These are phyloP conservation scores for Fonsecaea nubica DNA, from an alignment of 2,329 filamentous ascomycete genomes.

Conservation along the genomic window DNA sequence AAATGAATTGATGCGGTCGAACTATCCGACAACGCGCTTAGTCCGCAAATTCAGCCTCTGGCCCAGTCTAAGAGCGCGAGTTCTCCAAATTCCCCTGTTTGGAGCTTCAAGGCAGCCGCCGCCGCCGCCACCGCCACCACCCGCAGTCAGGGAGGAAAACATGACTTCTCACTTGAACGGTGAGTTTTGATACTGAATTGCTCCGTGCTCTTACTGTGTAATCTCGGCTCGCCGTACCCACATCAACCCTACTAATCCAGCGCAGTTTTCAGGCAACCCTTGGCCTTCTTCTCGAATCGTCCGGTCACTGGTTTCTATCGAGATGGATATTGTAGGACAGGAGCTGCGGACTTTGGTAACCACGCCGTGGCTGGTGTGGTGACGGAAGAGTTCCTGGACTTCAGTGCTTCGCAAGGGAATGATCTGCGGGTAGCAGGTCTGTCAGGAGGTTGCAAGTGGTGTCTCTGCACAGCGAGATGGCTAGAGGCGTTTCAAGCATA, in stretches of 20 bases:
- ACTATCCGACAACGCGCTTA: not conserved
- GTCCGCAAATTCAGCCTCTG: conserved; percentile 31
- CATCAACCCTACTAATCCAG: conserved; percentile 18
- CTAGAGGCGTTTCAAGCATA: conserved; percentile 65
- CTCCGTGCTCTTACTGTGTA: not conserved
- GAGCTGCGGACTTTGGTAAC: conserved; percentile 62
- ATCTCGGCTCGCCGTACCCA: not conserved
- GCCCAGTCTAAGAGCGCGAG: conserved; percentile 27
- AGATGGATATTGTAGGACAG: conserved; percentile 68
- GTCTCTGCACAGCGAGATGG: conserved; percentile 66
- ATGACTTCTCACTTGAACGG: conserved; percentile 34
- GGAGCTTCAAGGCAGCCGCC: conserved; percentile 19
- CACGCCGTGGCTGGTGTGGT: conserved; percentile 65
- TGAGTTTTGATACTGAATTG: conserved; percentile 8
- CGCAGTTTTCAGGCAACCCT: conserved; percentile 63
- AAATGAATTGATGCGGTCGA: conserved; percentile 20
- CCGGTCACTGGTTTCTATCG: conserved; percentile 68
- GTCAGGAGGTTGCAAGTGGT: conserved; percentile 68
- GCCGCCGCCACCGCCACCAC: conserved; percentile 27
- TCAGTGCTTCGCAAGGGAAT: conserved; percentile 65
- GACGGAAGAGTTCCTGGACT: conserved; percentile 68
- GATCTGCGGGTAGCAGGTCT: conserved; percentile 64
- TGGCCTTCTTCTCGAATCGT: conserved; percentile 63
- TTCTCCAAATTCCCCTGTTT: conserved; percentile 29
- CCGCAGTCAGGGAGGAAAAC: conserved; percentile 16